These are phyloP conservation scores for Russula lepida DNA, from an alignment of 768 basidiomycete species.

Conservation along the genomic window DNA sequence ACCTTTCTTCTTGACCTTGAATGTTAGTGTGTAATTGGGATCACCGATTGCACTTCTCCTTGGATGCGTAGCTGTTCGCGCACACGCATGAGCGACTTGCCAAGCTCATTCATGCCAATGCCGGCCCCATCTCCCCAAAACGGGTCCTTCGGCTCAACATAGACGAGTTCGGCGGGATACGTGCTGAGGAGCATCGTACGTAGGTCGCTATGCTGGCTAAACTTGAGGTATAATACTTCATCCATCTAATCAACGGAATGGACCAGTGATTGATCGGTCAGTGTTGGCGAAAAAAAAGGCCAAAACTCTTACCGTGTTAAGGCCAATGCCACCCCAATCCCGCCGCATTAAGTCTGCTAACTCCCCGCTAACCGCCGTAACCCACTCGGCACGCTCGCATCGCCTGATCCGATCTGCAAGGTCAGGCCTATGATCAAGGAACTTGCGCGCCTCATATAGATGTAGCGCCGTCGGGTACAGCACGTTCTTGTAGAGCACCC, in stretches of 20 bases:
- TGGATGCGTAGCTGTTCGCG: conserved; percentile 38
- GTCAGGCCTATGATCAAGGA: conserved; percentile 39
- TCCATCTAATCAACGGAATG: conserved; percentile 43
- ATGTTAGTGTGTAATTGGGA: no score
- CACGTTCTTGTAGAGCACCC: conserved; percentile 44
- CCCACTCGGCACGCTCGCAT: conserved; percentile 22
- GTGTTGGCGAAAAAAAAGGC: neutral
- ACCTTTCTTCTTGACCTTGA: neutral
- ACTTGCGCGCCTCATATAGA: conserved; percentile 68
- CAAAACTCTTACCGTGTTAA: conserved; percentile 38
- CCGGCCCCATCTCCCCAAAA: conserved; percentile 61
- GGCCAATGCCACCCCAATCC: conserved; percentile 50
- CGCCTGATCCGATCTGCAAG: conserved; percentile 50
- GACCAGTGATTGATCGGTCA: neutral
- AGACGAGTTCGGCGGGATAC: conserved; percentile 36
- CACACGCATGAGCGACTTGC: conserved; percentile 48
- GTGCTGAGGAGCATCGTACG: conserved; percentile 48
- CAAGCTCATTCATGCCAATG: conserved; percentile 54
- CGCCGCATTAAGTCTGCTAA: conserved; percentile 29
- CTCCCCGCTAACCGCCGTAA: conserved; percentile 26
- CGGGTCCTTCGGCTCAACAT: conserved; percentile 43
- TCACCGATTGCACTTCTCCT: neutral
- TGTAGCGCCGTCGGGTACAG: conserved; percentile 65
- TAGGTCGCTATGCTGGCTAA: conserved; percentile 58
- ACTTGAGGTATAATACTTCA: conserved; percentile 57